A percentile compares a stretch with the other conserved stretches of the same genome.
phyloP scores from a whole-genome alignment of 2,329 filamentous ascomycete species.

The Colletotrichum theobromicola region DNA sequence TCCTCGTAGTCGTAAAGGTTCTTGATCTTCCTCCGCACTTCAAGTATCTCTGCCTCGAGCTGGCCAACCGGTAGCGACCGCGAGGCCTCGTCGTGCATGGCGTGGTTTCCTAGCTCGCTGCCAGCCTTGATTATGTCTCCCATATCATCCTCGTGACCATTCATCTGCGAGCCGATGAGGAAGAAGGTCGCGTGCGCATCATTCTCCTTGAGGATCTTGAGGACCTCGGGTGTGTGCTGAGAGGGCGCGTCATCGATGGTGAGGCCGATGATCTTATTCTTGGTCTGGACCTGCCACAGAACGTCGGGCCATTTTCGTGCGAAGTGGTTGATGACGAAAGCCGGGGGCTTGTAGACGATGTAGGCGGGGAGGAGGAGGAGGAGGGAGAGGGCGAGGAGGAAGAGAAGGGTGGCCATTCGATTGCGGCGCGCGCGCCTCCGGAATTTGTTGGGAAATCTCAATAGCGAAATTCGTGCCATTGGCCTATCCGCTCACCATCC shows the following conservation, averaged over 20 bases:
- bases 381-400: constrained; percentile 40
- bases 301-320: constrained; percentile 77
- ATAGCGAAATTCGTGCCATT: constrained; percentile 45
- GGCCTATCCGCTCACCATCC: constrained; percentile 5
- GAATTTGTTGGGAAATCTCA: constrained; percentile 61
- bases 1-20: constrained; percentile 58
- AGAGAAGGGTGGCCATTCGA: constrained; percentile 60
- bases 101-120: constrained; percentile 85
- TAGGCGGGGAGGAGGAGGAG: constrained; percentile 43
- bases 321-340: constrained; percentile 73
- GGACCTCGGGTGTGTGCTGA: constrained; percentile 71
- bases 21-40: constrained; percentile 67
- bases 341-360: constrained; percentile 76
- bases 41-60: constrained; percentile 66
- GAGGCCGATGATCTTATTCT: constrained; percentile 74
- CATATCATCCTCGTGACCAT: constrained; percentile 59
- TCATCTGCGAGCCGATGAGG: constrained; percentile 80
- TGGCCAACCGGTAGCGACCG: constrained; percentile 61
- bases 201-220: constrained; percentile 68
- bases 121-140: constrained; percentile 63
- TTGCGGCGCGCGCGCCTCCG: constrained; percentile 63
- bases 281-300: constrained; percentile 70
- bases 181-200: constrained; percentile 84
- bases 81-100: constrained; percentile 85
- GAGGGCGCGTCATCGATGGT: constrained; percentile 90